Base-by-base conservation (phyloP, 495 filamentous ascomycete genomes). In the Bathelium albidoporum region DNA sequence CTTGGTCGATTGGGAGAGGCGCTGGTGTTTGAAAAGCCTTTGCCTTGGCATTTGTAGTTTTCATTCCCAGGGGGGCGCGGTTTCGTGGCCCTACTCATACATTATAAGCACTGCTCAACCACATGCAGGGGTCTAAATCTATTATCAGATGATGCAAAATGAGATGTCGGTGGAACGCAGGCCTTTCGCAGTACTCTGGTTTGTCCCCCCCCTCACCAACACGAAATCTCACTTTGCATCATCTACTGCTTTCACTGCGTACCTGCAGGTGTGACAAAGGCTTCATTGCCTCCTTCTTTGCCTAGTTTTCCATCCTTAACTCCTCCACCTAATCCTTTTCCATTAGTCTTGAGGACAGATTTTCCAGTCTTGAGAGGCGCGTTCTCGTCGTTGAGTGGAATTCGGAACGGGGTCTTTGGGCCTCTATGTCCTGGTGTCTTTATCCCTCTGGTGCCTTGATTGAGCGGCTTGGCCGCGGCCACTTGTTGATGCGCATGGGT, bases 41-140 rank as follows among this genome's bases (percentile, higher is more conserved):
- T 59, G 89, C 81, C 77, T 94, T 97, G 44, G 88, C 89, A 75
- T 99, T 99, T 49, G 94, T 97, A 0, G 93, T 97, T 75, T 99
- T 99, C 78, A 86, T 81, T 41, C 95, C 95, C 59, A 97, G 76
- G 2, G 89, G 87, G 43, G 94, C 91, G 65, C 91, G 86, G 55
- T 81, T 87, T 44, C 85, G 83, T 55, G 86, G 82, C 52, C 81
- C 88, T 89, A 63, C 28, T n/a, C n/a, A n/a, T n/a, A n/a, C n/a
- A n/a, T n/a, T n/a, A n/a, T n/a, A n/a, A n/a, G n/a, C n/a, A n/a
- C n/a, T n/a, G n/a, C n/a, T n/a, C n/a, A n/a, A n/a, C n/a, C n/a
- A n/a, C n/a, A n/a, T n/a, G n/a, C n/a, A n/a, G n/a, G n/a, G n/a
- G n/a, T n/a, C n/a, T n/a, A n/a, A n/a, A n/a, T n/a, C n/a, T n/a